These are phyloP conservation scores for Xylaria digitata DNA, from an alignment of 2,329 filamentous ascomycete genomes.

Conservation along the genomic window DNA sequence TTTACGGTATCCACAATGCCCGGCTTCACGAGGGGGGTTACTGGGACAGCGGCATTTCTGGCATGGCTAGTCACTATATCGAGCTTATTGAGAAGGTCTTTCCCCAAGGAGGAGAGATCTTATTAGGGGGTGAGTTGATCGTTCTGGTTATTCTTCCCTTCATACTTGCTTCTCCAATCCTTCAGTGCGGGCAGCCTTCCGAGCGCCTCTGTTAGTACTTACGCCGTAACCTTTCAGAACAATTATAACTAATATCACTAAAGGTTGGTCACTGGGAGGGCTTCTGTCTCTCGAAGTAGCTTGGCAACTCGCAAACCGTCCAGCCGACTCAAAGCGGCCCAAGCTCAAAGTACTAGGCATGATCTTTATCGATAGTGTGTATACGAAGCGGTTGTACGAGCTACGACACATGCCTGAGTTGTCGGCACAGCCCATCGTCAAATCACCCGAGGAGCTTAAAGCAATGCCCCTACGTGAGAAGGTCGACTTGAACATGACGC, in stretches of 20 bases:
- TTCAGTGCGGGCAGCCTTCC: neutral
- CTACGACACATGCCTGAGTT: slow-evolving; percentile 32
- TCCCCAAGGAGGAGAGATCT: slow-evolving; percentile 53
- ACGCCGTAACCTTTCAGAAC: neutral
- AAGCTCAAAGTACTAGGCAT: slow-evolving; percentile 60
- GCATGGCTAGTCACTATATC: slow-evolving; percentile 66
- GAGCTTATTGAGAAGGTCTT: slow-evolving; percentile 57
- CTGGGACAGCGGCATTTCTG: slow-evolving; percentile 64
- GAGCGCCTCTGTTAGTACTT: neutral
- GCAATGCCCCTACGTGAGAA: slow-evolving; percentile 49
- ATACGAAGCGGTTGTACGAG: slow-evolving; percentile 45
- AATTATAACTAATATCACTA: slow-evolving; percentile 1
- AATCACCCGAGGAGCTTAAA: slow-evolving; percentile 45
- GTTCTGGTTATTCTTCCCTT: neutral
- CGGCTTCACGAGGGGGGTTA: slow-evolving; percentile 59
- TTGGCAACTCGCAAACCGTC: slow-evolving; percentile 53
- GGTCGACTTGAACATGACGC: slow-evolving; percentile 50
- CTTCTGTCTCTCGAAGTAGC: slow-evolving; percentile 64
- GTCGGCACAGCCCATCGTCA: slow-evolving; percentile 46
- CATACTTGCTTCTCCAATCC: neutral
- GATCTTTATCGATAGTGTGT: slow-evolving; percentile 65
- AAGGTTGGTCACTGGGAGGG: slow-evolving; percentile 66
- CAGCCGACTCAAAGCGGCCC: slow-evolving; percentile 39
- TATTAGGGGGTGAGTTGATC: slow-evolving; percentile 58
- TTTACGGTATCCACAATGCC: slow-evolving; percentile 68